These are phyloP conservation scores for Ophiostoma populinum DNA, from an alignment of 2,329 filamentous ascomycete genomes.

Conservation along the genomic window DNA sequence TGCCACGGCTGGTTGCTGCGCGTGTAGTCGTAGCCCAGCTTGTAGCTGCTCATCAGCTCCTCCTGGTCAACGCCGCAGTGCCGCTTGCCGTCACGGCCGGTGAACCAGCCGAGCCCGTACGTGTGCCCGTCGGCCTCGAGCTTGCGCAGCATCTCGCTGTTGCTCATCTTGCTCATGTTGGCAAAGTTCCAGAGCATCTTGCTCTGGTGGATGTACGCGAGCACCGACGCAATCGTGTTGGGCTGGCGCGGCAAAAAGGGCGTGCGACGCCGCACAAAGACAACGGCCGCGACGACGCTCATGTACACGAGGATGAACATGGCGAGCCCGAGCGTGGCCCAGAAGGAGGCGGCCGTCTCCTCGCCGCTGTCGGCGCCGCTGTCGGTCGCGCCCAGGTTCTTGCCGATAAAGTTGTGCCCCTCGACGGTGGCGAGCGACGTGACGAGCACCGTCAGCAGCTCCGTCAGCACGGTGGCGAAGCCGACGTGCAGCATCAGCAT, in stretches of 20 bases:
- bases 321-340: constrained; percentile 43
- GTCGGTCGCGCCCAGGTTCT: constrained; percentile 9
- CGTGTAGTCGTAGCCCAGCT: constrained; percentile 38
- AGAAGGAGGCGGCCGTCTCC: constrained; percentile 48
- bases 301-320: constrained; percentile 50
- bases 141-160: constrained; percentile 40
- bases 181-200: constrained; percentile 68
- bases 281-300: constrained; percentile 36
- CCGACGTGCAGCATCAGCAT: constrained; percentile 50
- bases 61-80: constrained; percentile 69
- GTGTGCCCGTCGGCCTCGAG: constrained; percentile 30
- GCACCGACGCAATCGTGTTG: constrained; percentile 57
- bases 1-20: constrained; percentile 35
- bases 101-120: constrained; percentile 65
- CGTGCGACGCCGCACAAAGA: constrained; percentile 44
- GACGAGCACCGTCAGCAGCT: constrained; percentile 53
- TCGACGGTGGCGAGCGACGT: constrained; percentile 48
- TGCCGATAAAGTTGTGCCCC: constrained; percentile 34
- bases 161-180: constrained; percentile 45
- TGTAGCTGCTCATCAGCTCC: constrained; percentile 47
- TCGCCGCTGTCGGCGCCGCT: constrained; percentile 34
- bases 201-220: constrained; percentile 64
- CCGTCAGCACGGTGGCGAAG: constrained; percentile 53
- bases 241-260: constrained; percentile 64
- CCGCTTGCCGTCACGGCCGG: constrained; percentile 51